phyloP scores from a whole-genome alignment of 305 asterid species.

The Stenogyne calaminthoides region DNA sequence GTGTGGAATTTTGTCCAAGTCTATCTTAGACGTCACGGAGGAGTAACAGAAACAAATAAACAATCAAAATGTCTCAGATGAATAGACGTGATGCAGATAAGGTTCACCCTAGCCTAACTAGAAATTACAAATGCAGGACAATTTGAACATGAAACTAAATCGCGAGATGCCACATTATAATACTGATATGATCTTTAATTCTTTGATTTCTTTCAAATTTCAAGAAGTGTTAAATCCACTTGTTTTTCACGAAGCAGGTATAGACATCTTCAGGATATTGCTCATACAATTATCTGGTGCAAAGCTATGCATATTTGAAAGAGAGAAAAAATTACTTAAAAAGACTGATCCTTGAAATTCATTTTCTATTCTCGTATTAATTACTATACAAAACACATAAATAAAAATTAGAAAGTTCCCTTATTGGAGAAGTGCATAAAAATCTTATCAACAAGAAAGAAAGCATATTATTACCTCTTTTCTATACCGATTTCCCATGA shows the following conservation, averaged over 20 bases:
- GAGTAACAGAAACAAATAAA: not conserved
- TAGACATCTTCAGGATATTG: not conserved
- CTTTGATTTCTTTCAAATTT: not conserved
- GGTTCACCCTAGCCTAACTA: constrained; percentile 2
- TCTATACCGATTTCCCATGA: constrained; percentile 92
- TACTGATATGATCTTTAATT: not conserved
- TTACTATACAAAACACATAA: not conserved
- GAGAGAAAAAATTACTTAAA: not conserved
- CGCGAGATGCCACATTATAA: not conserved
- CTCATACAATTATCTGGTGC: not conserved
- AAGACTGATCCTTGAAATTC: not conserved
- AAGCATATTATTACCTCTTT: constrained; percentile 70
- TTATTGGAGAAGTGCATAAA: not conserved
- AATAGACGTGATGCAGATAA: not conserved
- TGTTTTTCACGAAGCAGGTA: not conserved
- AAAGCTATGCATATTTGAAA: not conserved
- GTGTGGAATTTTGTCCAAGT: too few species aligned
- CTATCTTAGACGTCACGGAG: too few species aligned
- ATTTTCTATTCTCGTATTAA: not conserved
- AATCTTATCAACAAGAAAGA: constrained; percentile 5
- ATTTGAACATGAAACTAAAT: constrained; percentile 2
- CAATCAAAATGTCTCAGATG: not conserved
- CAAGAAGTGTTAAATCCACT: not conserved
- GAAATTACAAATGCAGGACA: not conserved
- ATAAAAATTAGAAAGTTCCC: not conserved